phyloP scores from a whole-genome alignment of 345 rosid species.

The Salix suchowensis region DNA sequence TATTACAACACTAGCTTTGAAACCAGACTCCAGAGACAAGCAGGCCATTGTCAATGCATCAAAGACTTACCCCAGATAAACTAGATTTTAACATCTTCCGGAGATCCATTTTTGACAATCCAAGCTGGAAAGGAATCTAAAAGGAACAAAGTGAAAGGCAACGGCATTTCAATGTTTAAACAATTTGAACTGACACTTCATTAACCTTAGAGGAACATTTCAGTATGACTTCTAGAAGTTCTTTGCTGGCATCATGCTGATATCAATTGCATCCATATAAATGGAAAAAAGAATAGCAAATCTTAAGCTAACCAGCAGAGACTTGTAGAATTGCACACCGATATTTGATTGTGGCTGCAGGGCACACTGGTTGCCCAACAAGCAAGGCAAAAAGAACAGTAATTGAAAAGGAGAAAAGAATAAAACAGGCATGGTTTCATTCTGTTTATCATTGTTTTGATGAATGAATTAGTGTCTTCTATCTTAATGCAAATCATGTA shows the following conservation, averaged over 20 bases:
- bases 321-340: not conserved
- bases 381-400: not conserved
- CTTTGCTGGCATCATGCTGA: not conserved
- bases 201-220: not conserved
- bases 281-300: not conserved
- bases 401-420: not conserved
- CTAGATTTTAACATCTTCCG: conserved; percentile 80
- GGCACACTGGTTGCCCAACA: not conserved
- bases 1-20: not conserved
- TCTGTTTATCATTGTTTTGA: not conserved
- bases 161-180: not conserved
- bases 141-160: not conserved
- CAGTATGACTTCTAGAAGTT: not conserved
- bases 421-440: not conserved
- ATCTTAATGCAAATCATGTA: not conserved
- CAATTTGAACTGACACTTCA: not conserved
- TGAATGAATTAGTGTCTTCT: not conserved
- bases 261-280: not conserved
- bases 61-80: conserved; percentile 72
- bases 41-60: not conserved
- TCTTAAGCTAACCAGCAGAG: not conserved
- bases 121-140: conserved; percentile 90
- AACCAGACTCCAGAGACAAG: not conserved
- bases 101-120: conserved; percentile 82
- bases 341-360: not conserved